Percentiles rank a stretch among this genome's conserved stretches.
Evolutionary conservation across 1,284 basidiomycete species (phyloP).

Genomic region (Tilletia walkeri): DNA sequence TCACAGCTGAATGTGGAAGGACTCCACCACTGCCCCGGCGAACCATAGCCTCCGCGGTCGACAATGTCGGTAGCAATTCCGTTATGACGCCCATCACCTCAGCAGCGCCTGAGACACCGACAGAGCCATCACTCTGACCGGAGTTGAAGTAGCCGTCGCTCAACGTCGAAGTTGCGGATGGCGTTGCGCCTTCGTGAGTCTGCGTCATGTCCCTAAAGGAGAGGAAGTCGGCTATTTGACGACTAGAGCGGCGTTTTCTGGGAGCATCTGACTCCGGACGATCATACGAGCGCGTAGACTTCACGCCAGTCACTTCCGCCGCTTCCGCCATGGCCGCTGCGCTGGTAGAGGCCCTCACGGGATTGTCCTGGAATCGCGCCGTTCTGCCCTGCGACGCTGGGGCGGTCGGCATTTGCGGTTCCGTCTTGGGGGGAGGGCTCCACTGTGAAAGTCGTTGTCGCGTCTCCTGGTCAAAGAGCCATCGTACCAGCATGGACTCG

Average conservation of each 20-base stretch:
- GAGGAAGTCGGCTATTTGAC: not conserved
- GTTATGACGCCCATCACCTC: not conserved
- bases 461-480: slow-evolving; percentile 45
- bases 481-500: slow-evolving; percentile 43
- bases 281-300: not conserved
- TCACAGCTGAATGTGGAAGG: not conserved
- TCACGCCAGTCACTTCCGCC: not conserved
- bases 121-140: not conserved
- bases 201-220: not conserved
- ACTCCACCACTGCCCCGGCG: slow-evolving; percentile 20
- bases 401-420: not conserved
- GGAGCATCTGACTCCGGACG: not conserved
- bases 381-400: not conserved
- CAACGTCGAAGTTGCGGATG: slow-evolving; percentile 18
- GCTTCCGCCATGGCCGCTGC: not conserved
- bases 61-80: not conserved
- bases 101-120: not conserved
- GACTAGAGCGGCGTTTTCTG: not conserved
- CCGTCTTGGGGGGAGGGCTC: slow-evolving; percentile 23
- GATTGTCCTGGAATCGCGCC: not conserved
- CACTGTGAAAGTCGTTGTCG: slow-evolving; percentile 40
- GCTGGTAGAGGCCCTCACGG: not conserved
- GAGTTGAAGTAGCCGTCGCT: slow-evolving; percentile 24
- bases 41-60: slow-evolving; percentile 19
- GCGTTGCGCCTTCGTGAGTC: slow-evolving; percentile 9